Evolutionary conservation across 495 filamentous ascomycete genomes (phyloP).

Genomic region (Talaromyces adpressus): DNA sequence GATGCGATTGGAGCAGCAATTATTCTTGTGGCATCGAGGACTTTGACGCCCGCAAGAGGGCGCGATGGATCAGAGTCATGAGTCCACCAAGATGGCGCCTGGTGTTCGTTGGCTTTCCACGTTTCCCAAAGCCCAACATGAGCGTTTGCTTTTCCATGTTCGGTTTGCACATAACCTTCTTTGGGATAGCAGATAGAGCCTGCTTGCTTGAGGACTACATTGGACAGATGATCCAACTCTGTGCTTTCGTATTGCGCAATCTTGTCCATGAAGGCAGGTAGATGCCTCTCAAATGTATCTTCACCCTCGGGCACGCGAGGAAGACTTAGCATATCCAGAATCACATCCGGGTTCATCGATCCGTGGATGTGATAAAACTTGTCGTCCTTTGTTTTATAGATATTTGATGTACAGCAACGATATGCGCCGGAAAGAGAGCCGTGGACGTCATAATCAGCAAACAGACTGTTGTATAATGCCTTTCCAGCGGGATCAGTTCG

Average conservation of each 20-base stretch:
- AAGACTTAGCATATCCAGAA: neutral
- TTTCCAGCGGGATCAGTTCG: constrained; percentile 10
- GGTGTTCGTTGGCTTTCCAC: constrained; percentile 9
- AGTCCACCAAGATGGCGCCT: constrained; percentile 17
- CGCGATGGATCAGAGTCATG: constrained; percentile 16
- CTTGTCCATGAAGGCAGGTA: constrained; percentile 16
- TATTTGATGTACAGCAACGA: neutral
- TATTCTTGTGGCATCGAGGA: constrained; percentile 54
- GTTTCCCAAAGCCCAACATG: constrained; percentile 16
- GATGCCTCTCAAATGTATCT: neutral
- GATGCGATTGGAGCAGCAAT: constrained; percentile 37
- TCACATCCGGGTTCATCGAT: neutral
- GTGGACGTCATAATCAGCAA: constrained; percentile 10
- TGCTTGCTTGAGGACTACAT: constrained; percentile 37
- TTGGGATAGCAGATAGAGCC: neutral
- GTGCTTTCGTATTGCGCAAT: constrained; percentile 18
- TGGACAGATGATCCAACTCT: constrained; percentile 36
- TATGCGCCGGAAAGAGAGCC: neutral
- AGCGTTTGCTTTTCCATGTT: constrained; percentile 20
- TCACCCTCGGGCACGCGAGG: neutral
- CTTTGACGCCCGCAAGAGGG: constrained; percentile 52
- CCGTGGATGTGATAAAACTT: neutral
- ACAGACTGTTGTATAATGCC: constrained; percentile 20
- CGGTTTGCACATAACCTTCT: constrained; percentile 30
- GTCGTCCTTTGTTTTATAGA: neutral